Base-by-base conservation (phyloP, 1,139 yeast species). In the Arxiozyma bovina region DNA sequence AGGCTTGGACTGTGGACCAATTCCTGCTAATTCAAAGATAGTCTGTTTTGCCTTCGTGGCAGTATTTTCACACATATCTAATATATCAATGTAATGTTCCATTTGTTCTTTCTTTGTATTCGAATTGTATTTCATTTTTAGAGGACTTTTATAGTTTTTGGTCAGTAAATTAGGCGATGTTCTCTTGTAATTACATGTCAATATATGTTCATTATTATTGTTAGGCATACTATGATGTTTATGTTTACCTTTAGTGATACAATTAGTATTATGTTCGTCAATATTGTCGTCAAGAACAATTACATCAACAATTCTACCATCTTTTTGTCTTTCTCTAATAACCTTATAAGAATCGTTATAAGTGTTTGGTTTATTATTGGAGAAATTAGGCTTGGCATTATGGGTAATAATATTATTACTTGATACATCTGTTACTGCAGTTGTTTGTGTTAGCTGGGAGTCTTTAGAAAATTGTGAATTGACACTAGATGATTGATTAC, bases 51-150 rank as follows among this genome's bases (percentile, higher is more conserved):
- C 69, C 20, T 60, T 55, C 11, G 51, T 54, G n/a, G 70, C 70
- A 18, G 68, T 62, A 12, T 58, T 57, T 42, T 67, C 70, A 50
- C 70, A 67, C 58, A 67, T 53, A n/a, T 52, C 54, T 22, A 62
- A 52, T 25, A 67, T 56, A 18, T 60, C 59, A 8, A 51, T 50
- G 23, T 61, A 63, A 11, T 58, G 54, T n/a, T 45, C 50, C 12
- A 54, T 46, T 4, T 54, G 52, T 15, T 51, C 42, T 18, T 43
- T 50, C 8, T 12, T 49, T 11, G 22, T 47, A 7, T 43, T 48
- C 15, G 45, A 48, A 7, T 15, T 48, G 7, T 48, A 44, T 11
- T 45, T 23, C 12, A 38, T 43, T 21, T 40, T 46, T 21, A 18
- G 17, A 22, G 38, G 45, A 21, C 42, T 38, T 45, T 50, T 34